phyloP scores from a whole-genome alignment of 305 asterid species.

The Fraxinus greggii region DNA sequence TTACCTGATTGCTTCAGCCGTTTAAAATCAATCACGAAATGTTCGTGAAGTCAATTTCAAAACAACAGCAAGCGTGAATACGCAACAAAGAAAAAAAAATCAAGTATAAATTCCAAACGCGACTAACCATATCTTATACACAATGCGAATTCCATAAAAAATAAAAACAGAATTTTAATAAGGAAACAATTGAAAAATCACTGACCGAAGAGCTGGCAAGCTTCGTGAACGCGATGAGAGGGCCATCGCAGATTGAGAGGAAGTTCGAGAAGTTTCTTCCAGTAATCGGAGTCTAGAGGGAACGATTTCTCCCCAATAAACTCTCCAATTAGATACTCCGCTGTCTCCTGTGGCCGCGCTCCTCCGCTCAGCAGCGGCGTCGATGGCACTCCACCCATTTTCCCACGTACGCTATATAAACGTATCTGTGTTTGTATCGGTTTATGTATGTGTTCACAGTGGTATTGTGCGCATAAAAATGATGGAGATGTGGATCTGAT shows the following conservation, averaged over 20 bases:
- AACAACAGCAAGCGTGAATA: not conserved
- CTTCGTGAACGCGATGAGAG: constrained; percentile 67
- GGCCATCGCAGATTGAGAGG: constrained; percentile 84
- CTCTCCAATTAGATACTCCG: constrained; percentile 72
- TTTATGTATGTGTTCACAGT: not conserved
- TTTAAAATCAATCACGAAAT: not conserved
- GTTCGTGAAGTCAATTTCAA: not conserved
- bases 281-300: constrained; percentile 76
- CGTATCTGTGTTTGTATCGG: constrained; percentile 7
- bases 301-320: constrained; percentile 77
- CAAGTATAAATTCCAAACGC: not conserved
- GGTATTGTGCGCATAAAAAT: constrained; percentile 8
- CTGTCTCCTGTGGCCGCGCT: constrained; percentile 65
- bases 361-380: constrained; percentile 66
- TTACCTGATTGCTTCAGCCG: not conserved
- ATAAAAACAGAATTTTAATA: not conserved
- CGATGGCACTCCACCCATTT: constrained; percentile 84
- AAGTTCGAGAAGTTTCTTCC: constrained; percentile 87
- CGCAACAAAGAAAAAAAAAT: not conserved
- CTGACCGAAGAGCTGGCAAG: constrained; percentile 74
- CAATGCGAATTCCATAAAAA: constrained; percentile 4
- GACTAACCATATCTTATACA: not conserved
- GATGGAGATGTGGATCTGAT: constrained; percentile 37
- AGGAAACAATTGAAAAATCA: constrained; percentile 19
- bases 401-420: constrained; percentile 1